Evolutionary conservation across 208 protist species (phyloP).

Genomic region (Acanthamoeba rhysodes): DNA sequence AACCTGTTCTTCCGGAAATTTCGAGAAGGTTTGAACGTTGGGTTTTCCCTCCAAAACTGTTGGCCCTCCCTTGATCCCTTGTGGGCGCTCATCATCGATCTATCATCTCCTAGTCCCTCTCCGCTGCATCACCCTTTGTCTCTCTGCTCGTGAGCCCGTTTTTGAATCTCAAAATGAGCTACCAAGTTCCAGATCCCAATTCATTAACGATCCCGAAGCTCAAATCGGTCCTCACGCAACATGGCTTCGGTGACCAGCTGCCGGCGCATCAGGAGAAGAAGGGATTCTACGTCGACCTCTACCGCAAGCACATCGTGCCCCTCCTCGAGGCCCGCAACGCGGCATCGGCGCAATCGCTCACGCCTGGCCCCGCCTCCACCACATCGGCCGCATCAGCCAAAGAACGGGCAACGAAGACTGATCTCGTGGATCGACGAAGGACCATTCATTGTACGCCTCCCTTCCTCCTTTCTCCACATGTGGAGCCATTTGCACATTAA

Average conservation of each 20-base stretch:
- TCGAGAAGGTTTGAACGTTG: neutral
- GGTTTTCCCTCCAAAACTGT: neutral
- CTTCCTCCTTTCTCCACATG: neutral
- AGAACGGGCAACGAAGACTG: neutral
- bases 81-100: neutral
- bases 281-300: slow-evolving; percentile 48
- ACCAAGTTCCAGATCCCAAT: slow-evolving; percentile 22
- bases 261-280: neutral
- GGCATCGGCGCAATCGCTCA: neutral
- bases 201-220: slow-evolving; percentile 25
- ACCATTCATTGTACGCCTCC: slow-evolving; percentile 4
- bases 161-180: neutral
- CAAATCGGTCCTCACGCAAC: slow-evolving; percentile 23
- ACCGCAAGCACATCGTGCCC: neutral
- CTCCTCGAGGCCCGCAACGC: neutral
- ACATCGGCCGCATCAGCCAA: neutral
- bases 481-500: neutral
- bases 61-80: too few relatives aligned
- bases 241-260: slow-evolving; percentile 25
- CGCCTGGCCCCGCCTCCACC: neutral
- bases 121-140: neutral
- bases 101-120: neutral
- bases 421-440: neutral
- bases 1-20: neutral
- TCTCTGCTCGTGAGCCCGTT: neutral